phyloP scores from a whole-genome alignment of 345 rosid genomes.

The Corchorus olitorius region DNA sequence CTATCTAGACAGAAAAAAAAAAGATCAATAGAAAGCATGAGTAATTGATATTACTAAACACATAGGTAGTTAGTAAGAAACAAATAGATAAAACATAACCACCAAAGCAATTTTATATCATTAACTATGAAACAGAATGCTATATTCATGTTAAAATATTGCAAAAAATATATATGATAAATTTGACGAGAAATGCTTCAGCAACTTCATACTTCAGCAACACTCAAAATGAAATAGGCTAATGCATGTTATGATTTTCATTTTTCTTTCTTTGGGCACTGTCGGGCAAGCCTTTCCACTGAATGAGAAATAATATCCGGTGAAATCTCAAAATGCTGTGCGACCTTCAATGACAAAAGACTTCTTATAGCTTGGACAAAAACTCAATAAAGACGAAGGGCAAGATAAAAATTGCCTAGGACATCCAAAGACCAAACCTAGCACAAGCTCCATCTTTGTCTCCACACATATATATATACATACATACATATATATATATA shows the following conservation, averaged over 20 bases:
- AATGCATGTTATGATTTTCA: neutral
- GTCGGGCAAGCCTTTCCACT: neutral
- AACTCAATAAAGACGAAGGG: neutral
- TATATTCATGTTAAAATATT: too few species aligned
- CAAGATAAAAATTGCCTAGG: neutral
- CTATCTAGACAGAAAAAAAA: too few species aligned
- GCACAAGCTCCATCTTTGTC: neutral
- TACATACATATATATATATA: too few species aligned
- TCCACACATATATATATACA: too few species aligned
- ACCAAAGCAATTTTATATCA: too few species aligned
- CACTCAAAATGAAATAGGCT: neutral
- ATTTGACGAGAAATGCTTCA: conserved; percentile 13
- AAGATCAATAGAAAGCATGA: too few species aligned
- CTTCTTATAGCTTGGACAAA: neutral
- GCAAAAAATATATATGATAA: neutral
- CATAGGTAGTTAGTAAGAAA: too few species aligned
- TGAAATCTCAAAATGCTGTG: neutral
- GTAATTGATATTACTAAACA: too few species aligned
- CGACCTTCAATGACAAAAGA: neutral
- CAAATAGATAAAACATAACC: too few species aligned
- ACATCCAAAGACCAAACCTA: neutral
- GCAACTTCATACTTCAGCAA: neutral
- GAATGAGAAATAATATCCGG: neutral
- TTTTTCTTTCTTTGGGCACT: neutral
- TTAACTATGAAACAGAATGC: too few species aligned